Percentiles rank a stretch among this genome's conserved stretches.
These are phyloP conservation scores for Mortierella hygrophila DNA, from an alignment of 192 early-diverging fungal species.

Conservation along the genomic window DNA sequence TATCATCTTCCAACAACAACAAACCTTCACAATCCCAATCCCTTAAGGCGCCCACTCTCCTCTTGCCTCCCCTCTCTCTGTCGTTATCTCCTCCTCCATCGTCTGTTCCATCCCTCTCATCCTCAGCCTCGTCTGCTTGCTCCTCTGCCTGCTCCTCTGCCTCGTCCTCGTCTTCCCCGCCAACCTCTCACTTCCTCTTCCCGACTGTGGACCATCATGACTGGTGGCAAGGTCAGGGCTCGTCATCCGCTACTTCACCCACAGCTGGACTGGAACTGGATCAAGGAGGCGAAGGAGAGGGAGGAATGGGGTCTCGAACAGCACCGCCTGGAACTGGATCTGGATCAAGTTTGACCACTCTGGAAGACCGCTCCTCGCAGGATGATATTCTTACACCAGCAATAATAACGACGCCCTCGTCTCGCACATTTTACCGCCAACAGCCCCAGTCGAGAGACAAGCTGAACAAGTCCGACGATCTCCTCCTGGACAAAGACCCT, in stretches of 20 bases:
- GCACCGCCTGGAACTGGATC: conserved; percentile 13
- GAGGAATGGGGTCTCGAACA: not conserved
- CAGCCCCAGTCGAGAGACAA: not conserved
- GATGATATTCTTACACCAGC: not conserved
- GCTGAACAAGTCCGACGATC: not conserved
- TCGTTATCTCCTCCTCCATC: conserved; percentile 21
- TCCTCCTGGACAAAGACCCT: not conserved
- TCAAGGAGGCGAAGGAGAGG: not conserved
- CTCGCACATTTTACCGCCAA: conserved; percentile 16
- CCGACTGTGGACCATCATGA: conserved; percentile 17
- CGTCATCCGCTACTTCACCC: not conserved
- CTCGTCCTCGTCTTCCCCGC: conserved; percentile 2
- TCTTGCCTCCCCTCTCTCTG: conserved; percentile 7
- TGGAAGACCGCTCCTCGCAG: not conserved
- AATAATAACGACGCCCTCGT: not conserved
- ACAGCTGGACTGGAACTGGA: not conserved
- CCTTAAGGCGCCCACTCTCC: not conserved
- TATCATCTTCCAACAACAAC: not conserved
- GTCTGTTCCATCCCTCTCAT: conserved; percentile 15
- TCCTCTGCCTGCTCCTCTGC: conserved; percentile 29
- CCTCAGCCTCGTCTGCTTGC: conserved; percentile 21
- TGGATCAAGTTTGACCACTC: not conserved
- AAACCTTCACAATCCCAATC: not conserved
- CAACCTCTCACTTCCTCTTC: conserved; percentile 16
- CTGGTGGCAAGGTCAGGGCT: conserved; percentile 20